These are phyloP conservation scores for Ophiostoma populinum DNA, from an alignment of 2,329 filamentous ascomycete genomes.

Conservation along the genomic window DNA sequence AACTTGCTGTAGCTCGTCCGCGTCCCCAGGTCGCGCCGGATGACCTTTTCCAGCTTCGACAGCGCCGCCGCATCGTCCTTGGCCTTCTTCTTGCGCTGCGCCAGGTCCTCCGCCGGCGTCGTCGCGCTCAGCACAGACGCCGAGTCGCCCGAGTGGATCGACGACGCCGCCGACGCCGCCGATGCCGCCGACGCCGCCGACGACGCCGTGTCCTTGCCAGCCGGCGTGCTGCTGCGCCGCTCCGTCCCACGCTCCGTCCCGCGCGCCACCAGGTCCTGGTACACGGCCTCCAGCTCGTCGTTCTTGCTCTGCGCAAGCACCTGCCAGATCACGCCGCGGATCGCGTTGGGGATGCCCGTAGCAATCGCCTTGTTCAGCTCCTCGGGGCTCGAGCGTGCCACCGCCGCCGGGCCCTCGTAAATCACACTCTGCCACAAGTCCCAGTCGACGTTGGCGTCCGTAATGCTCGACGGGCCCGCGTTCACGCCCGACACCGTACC, in stretches of 20 bases:
- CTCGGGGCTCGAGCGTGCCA: slow-evolving; percentile 73
- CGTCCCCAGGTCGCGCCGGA: slow-evolving; percentile 77
- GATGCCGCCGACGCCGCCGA: slow-evolving; percentile 76
- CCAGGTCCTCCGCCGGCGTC: slow-evolving; percentile 15
- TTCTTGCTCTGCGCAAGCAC: slow-evolving; percentile 91
- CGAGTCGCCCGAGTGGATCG: slow-evolving; percentile 63
- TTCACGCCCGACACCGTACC: slow-evolving; percentile 73
- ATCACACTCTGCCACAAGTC: slow-evolving; percentile 95
- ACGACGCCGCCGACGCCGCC: slow-evolving; percentile 65
- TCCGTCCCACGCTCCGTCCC: slow-evolving; percentile 69
- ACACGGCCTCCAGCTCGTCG: slow-evolving; percentile 73
- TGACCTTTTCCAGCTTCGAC: slow-evolving; percentile 75
- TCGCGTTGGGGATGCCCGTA: slow-evolving; percentile 82
- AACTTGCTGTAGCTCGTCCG: slow-evolving; percentile 96
- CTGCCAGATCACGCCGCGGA: slow-evolving; percentile 97
- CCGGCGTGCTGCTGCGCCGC: slow-evolving; percentile 34
- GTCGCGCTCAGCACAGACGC: slow-evolving; percentile 12
- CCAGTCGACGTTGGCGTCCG: slow-evolving; percentile 71
- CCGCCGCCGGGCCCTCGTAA: slow-evolving; percentile 78
- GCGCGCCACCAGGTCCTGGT: slow-evolving; percentile 60
- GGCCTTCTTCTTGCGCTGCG: slow-evolving; percentile 59
- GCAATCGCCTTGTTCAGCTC: slow-evolving; percentile 85
- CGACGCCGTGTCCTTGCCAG: slow-evolving; percentile 39
- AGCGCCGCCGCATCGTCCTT: slow-evolving; percentile 61
- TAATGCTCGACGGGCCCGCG: slow-evolving; percentile 52